These are phyloP conservation scores for Ophiostoma sp. DNA, from an alignment of 2,329 filamentous ascomycete genomes.

Conservation along the genomic window DNA sequence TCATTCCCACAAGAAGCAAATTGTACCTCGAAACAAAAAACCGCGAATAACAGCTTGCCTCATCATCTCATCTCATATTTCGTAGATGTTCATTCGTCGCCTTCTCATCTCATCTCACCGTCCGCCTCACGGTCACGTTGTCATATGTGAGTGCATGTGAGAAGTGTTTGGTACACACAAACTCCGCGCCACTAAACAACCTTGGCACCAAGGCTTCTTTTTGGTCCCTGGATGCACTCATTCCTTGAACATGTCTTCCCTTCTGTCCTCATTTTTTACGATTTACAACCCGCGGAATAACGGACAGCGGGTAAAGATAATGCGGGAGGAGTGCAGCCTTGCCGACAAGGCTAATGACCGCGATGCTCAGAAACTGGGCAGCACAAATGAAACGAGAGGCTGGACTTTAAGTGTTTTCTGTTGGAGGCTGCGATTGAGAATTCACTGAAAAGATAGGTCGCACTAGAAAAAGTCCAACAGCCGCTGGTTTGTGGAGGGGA, in stretches of 20 bases:
- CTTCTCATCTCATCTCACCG: background rate
- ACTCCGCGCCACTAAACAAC: background rate
- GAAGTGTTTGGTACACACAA: background rate
- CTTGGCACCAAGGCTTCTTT: background rate
- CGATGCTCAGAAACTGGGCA: slow-evolving; percentile 13
- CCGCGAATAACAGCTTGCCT: background rate
- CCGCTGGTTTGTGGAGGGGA: background rate
- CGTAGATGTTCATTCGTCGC: background rate
- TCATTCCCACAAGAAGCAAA: too few species aligned
- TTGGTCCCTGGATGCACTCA: background rate
- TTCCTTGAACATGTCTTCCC: background rate
- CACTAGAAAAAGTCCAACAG: background rate
- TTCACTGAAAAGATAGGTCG: background rate
- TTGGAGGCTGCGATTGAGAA: background rate
- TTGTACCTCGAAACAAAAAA: background rate
- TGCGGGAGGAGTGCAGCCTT: slow-evolving; percentile 12
- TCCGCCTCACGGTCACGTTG: background rate
- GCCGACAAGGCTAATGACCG: background rate
- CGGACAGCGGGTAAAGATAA: background rate
- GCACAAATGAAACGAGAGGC: slow-evolving; percentile 2
- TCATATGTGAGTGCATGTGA: background rate
- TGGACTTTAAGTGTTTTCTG: background rate
- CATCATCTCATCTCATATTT: background rate
- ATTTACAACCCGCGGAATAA: background rate
- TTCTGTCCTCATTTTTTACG: background rate